These are phyloP conservation scores for Lagerstroemia speciosa DNA, from an alignment of 345 rosid genomes.

Conservation along the genomic window DNA sequence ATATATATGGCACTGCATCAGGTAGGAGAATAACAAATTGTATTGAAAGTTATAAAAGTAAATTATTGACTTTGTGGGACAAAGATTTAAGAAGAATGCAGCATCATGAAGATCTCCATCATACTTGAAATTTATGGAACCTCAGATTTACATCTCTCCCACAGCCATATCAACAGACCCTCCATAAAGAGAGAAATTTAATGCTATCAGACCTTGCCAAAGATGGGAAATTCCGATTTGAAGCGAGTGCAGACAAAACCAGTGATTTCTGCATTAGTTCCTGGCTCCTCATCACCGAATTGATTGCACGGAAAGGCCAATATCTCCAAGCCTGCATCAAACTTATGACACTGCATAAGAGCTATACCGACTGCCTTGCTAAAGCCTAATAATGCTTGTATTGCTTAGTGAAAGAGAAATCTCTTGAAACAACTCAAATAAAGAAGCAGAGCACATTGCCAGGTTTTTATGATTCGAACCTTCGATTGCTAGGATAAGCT, in stretches of 20 bases:
- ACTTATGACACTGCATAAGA: background rate
- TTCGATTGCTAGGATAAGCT: background rate
- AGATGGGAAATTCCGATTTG: slow-evolving; percentile 76
- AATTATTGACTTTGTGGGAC: no score
- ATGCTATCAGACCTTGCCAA: slow-evolving; percentile 49
- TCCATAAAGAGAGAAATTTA: background rate
- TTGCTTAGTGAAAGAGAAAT: background rate
- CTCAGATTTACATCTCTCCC: background rate
- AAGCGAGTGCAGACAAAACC: slow-evolving; percentile 69
- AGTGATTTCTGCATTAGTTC: slow-evolving; percentile 50
- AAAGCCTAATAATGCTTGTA: background rate
- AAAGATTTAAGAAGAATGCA: no score
- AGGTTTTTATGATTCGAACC: background rate
- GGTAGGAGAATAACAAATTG: background rate
- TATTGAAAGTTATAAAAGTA: background rate
- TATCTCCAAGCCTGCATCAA: slow-evolving; percentile 59
- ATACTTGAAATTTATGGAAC: background rate
- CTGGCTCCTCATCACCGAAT: slow-evolving; percentile 84
- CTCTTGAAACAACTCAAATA: background rate
- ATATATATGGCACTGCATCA: background rate
- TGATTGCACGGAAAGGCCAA: slow-evolving; percentile 91
- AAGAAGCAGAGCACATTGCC: background rate
- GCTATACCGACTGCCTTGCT: background rate
- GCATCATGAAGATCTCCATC: background rate
- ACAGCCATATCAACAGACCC: background rate